Evolutionary conservation across 768 basidiomycete species (phyloP), one percentile per base, ranked within the genome.

Genomic region (Coprinellus micaceus): DNA sequence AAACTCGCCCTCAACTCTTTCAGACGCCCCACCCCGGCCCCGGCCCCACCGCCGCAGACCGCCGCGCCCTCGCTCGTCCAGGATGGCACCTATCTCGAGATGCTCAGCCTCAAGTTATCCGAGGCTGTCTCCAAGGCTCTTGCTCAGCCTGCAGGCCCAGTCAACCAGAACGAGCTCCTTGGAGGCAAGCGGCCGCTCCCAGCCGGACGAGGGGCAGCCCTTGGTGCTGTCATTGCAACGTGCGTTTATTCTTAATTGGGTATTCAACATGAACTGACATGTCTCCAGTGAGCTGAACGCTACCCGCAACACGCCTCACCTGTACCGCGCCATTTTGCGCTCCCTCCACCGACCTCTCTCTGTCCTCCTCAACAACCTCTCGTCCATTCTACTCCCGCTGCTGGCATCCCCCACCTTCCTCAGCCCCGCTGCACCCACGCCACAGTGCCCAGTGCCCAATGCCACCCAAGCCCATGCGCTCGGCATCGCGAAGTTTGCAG

Each of bases 81-180:
- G 61, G 89, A 91, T 68, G 88, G 86, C 54, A 88, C 88, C 12
- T 92, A 91, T 70, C 76, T 91, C 52, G 86, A 91, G 66, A 81
- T 84, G 56, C 80, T 92, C 44, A 79, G 85, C 61, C 75, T 91
- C 54, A 90, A 87, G 66, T 75, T 93, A 44, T 90, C 86, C 64
- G 91, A 93, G 69, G 89, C 87, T 0, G 88, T 90, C 13, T 87
- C 88, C 53, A 89, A 82, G 70, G 85, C 89, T 2, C 75, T 92
- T 49, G 76, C 80, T 21, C 86, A 86, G 61, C 86, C 89, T 13
- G 64, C 76, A 2, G 83, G 84, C 25, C 75, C 84, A 21, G 77
- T 78, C 17, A 61, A 69, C 46, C 68, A 76, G 11, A 70, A 68
- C 54, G 89, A 90, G 58, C 68, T 77, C 39, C 67, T 89, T n/a